phyloP scores from a whole-genome alignment of 371 early-diverging fungal species.

The Apophysomyces ossiformis region DNA sequence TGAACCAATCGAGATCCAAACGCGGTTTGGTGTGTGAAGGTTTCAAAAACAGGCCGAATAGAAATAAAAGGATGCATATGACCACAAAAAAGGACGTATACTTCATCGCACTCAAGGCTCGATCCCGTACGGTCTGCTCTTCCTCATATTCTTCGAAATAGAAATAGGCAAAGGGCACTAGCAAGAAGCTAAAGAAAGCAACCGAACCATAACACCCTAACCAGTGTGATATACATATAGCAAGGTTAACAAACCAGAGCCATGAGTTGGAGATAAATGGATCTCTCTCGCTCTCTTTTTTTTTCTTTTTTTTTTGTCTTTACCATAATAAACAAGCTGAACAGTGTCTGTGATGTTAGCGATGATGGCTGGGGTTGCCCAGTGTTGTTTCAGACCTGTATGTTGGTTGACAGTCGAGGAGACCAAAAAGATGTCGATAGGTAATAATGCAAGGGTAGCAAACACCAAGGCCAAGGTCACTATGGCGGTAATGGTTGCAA shows the following conservation, averaged over 20 bases:
- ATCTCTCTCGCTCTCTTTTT: too few species aligned
- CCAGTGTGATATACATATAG: not conserved
- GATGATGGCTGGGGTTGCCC: slow-evolving; percentile 67
- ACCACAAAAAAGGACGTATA: slow-evolving; percentile 61
- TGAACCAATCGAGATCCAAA: slow-evolving; percentile 62
- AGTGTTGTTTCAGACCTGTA: slow-evolving; percentile 63
- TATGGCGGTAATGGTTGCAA: slow-evolving; percentile 58
- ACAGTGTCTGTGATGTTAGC: slow-evolving; percentile 48
- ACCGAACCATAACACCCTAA: slow-evolving; percentile 57
- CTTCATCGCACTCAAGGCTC: slow-evolving; percentile 49
- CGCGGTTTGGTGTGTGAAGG: slow-evolving; percentile 40
- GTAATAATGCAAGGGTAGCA: slow-evolving; percentile 60
- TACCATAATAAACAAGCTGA: slow-evolving; percentile 62
- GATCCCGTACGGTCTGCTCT: slow-evolving; percentile 31
- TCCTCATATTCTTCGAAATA: slow-evolving; percentile 69
- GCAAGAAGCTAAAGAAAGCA: slow-evolving; percentile 53
- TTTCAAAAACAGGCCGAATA: slow-evolving; percentile 52
- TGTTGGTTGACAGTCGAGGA: slow-evolving; percentile 61
- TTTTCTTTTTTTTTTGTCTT: not conserved
- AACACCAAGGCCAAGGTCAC: slow-evolving; percentile 58
- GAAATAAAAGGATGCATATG: slow-evolving; percentile 47
- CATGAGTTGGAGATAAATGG: too few species aligned
- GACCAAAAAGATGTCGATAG: slow-evolving; percentile 72
- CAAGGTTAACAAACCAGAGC: slow-evolving; percentile 6
- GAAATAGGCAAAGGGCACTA: slow-evolving; percentile 71